Evolutionary conservation across 2,329 filamentous ascomycete genomes (phyloP), one percentile per base, ranked within the genome.

Genomic region (Verticillium alfalfae): DNA sequence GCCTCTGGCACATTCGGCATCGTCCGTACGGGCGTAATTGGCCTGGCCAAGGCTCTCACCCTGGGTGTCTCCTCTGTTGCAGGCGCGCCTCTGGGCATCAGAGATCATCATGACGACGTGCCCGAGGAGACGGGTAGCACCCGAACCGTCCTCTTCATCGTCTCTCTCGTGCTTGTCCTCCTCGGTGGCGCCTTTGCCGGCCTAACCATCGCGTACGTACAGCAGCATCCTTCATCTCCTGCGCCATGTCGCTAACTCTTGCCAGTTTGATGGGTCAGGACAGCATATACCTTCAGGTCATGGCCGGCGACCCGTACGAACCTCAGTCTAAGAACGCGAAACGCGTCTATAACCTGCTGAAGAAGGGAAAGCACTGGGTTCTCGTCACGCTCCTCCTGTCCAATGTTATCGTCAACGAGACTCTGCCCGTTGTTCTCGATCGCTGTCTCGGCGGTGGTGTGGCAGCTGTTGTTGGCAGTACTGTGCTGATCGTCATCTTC

Each of bases 361-460:
- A 92, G 66, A 90, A 86, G 69, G 95, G 95, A 69, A 99, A 99
- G 75, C 95, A 99, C 76, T 99, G 95, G 95, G 94, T 99, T 22
- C 81, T 99, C 62, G 95, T 99, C 60, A 98, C 95, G 2, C 79
- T 99, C 34, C 84, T 99, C 8, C 81, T 99, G 61, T 93, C 93
- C 74, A 99, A 99, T 74, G 95, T 99, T 71, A 96, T 99, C 70
- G 96, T 96, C 67, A 98, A 99, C 75, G 95, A 98, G 78, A 96
- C 94, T 2, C 81, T 97, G 15, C 95, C 95, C 34, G 97, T 99
- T 65, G 92, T 99, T 12, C 84, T 99, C 59, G 95, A 99, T 76
- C 84, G 95, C 61, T 97, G 93, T 61, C 85, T 99, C 18, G 95
- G 95, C 36, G 95, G 95, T 67, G 95, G 95, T 66, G 93, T 96